A percentile compares a stretch with the other conserved stretches of the same genome.
Evolutionary conservation across 2,329 filamentous ascomycete genomes (phyloP).

Genomic region (Penicillium brevicompactum): DNA sequence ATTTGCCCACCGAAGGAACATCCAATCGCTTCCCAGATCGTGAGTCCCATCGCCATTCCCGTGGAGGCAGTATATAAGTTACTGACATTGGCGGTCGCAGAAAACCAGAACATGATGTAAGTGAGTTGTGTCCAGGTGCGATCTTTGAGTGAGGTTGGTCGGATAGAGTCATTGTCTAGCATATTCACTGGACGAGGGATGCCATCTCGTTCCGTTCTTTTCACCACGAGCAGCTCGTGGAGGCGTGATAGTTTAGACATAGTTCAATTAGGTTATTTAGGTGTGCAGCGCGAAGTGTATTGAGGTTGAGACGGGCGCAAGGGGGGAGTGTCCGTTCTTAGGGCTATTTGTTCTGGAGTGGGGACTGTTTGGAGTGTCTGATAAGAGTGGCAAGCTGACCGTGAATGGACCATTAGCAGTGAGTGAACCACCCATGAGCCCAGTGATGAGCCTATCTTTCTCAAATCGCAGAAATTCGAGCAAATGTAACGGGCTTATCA

Average conservation of each 20-base stretch:
- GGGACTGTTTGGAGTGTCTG: not conserved
- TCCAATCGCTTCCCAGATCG: slow-evolving; percentile 53
- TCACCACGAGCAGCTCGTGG: slow-evolving; percentile 20
- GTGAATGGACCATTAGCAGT: not conserved
- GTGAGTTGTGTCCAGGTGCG: slow-evolving; percentile 46
- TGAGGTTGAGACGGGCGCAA: not conserved
- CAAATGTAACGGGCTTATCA: not conserved
- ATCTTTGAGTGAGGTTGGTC: slow-evolving; percentile 43
- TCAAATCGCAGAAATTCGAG: not conserved
- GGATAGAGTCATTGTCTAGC: slow-evolving; percentile 47
- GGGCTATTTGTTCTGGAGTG: not conserved
- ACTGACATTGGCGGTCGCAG: slow-evolving; percentile 39
- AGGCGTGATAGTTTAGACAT: slow-evolving; percentile 11
- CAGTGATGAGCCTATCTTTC: not conserved
- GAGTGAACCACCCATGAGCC: not conserved
- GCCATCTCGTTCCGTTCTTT: slow-evolving; percentile 20
- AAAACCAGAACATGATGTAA: slow-evolving; percentile 50
- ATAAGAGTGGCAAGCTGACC: not conserved
- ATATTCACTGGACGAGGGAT: slow-evolving; percentile 11
- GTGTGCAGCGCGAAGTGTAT: too few relatives aligned
- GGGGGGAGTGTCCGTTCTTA: not conserved
- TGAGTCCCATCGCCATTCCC: slow-evolving; percentile 47
- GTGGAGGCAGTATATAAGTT: slow-evolving; percentile 45
- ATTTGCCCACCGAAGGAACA: slow-evolving; percentile 46
- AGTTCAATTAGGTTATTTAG: too few relatives aligned